A percentile compares a stretch with the other conserved stretches of the same genome.
Evolutionary conservation across 805 yeast species (phyloP).

Genomic region (Lipomyces japonicus): DNA sequence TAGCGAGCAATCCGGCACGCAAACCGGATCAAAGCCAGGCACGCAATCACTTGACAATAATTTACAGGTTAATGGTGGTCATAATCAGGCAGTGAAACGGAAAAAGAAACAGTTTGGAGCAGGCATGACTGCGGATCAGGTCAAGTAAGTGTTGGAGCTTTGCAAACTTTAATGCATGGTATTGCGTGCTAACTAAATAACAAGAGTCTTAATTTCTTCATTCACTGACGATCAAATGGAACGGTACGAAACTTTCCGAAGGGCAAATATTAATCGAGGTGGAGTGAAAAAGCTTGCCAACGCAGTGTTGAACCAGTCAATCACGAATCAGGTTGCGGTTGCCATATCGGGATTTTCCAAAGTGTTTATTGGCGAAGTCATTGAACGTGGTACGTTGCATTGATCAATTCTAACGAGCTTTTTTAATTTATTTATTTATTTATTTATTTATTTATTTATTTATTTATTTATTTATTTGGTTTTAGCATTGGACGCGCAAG

Average conservation of each 20-base stretch:
- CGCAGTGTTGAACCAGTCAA: slow-evolving; percentile 71
- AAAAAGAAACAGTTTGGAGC: slow-evolving; percentile 10
- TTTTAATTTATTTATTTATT: too few relatives aligned
- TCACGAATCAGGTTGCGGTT: slow-evolving; percentile 74
- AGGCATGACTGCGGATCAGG: slow-evolving; percentile 20
- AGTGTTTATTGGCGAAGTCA: slow-evolving; percentile 83
- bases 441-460: too few relatives aligned
- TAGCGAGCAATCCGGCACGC: too few relatives aligned
- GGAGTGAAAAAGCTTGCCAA: slow-evolving; percentile 79
- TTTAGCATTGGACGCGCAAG: slow-evolving; percentile 28
- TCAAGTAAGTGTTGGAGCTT: slow-evolving; percentile 4
- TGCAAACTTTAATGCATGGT: neutral
- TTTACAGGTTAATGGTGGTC: neutral
- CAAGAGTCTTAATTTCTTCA: slow-evolving; percentile 58
- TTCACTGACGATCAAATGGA: slow-evolving; percentile 81
- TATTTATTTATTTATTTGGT: too few relatives aligned
- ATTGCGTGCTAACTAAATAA: neutral
- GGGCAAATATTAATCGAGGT: slow-evolving; percentile 68
- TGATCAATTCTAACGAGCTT: neutral
- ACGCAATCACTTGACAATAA: neutral
- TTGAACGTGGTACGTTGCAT: slow-evolving; percentile 69
- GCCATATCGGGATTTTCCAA: slow-evolving; percentile 83
- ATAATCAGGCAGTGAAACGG: neutral
- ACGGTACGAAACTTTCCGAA: slow-evolving; percentile 78
- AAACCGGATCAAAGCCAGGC: too few relatives aligned